Base-by-base conservation (phyloP, 306 rosid species). In the Pterocarpus macrocarpus region DNA sequence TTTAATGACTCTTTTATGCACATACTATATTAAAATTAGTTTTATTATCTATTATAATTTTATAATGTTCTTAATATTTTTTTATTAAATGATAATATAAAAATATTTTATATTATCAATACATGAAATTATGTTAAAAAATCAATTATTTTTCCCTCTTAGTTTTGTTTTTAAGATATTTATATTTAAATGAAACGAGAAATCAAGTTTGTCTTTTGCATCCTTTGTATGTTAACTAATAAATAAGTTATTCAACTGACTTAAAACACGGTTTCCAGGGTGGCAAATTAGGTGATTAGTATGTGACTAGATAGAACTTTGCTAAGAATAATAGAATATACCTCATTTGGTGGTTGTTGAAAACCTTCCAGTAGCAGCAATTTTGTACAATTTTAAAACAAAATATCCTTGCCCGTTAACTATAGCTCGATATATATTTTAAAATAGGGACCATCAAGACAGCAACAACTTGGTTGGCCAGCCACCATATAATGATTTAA, bases 271-370 rank as follows among this genome's bases (percentile, higher is more conserved):
- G 47, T 57, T 5, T 62, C 39, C 12, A 16, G 44, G 69, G 14
- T 82, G 63, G 69, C 75, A 71, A 77, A 52, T 82, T 70, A 39
- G 77, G 73, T 71, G 62, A 62, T 62, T 32, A 33, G 43, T 62
- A 13, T 61, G 73, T 39, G 22, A 45, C 43, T 47, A 39, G 22
- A 69, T 62, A 22, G 36, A 36, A 34, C 15, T 57, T 71, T 71
- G 75, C 76, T 34, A 57, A 56, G 59, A 58, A 82, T 75, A 65
- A 30, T 14, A 81, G 2, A 67, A 50, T 50, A 35, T 30, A 38
- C 2, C 49, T 59, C 43, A 47, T n/a, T 71, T 78, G 22, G 44
- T 43, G 66, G 61, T 83, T 49, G 72, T 73, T 47, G 57, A 36
- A 66, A 47, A 56, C 59, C 59, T 83, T 81, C 64, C 69, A 77